Evolutionary conservation across 148 eudicot genomes (phyloP).

Genomic region (Pouteria glomerata): DNA sequence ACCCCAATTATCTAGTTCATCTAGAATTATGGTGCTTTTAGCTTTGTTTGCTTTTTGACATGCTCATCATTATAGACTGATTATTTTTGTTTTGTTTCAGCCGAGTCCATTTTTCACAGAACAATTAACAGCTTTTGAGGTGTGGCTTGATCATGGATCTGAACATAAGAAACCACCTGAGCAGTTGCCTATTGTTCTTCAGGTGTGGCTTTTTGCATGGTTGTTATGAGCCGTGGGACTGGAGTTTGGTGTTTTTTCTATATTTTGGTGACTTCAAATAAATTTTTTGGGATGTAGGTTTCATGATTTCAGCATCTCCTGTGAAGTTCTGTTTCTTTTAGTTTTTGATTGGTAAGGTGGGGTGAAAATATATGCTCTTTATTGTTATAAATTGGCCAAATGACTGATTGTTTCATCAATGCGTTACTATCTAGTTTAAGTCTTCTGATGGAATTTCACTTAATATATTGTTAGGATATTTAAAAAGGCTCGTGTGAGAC

Average conservation of each 20-base stretch:
- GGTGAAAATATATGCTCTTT: conserved; percentile 3
- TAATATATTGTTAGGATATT: neutral
- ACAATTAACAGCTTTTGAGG: conserved; percentile 87
- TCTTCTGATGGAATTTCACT: neutral
- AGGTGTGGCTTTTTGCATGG: conserved; percentile 34
- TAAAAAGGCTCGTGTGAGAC: neutral
- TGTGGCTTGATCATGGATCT: conserved; percentile 97
- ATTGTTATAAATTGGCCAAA: conserved; percentile 2
- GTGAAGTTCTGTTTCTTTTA: conserved; percentile 6
- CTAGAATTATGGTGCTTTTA: neutral
- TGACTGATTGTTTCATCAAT: neutral
- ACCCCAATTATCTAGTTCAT: neutral
- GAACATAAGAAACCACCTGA: conserved; percentile 82
- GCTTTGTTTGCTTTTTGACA: neutral
- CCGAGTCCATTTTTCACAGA: conserved; percentile 93
- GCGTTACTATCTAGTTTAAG: neutral
- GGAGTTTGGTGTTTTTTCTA: conserved; percentile 3
- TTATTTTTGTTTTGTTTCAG: conserved; percentile 31
- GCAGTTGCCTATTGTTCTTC: conserved; percentile 92
- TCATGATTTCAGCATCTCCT: conserved; percentile 12
- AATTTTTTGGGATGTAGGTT: conserved; percentile 7
- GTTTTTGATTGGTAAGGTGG: conserved; percentile 19
- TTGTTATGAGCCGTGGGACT: neutral
- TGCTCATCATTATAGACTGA: neutral
- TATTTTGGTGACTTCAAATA: neutral